Conservation (phyloP, 2,329 filamentous ascomycete genomes). For the Monilinia fructicola region DNA sequence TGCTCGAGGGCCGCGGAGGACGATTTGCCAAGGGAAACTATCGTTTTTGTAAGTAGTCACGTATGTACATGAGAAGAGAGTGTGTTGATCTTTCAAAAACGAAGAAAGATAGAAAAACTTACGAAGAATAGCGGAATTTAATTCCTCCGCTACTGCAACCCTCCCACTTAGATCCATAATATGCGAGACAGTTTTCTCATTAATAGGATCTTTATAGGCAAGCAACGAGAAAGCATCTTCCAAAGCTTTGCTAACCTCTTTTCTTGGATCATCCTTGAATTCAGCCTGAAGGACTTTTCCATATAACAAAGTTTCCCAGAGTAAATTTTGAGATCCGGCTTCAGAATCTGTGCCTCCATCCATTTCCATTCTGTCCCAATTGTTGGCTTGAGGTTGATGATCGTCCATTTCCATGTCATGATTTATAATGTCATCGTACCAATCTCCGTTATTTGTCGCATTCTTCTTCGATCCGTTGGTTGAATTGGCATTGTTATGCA, state of each 20-base stretch:
- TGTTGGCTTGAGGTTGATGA: conserved; percentile 46
- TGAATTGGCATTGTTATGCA: conserved; percentile 44
- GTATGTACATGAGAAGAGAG: background rate
- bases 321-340: conserved; percentile 47
- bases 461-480: conserved; percentile 40
- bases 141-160: conserved; percentile 80
- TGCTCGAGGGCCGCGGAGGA: conserved; percentile 82
- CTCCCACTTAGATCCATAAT: conserved; percentile 75
- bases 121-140: conserved; percentile 88
- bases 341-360: conserved; percentile 42
- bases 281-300: conserved; percentile 76
- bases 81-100: background rate
- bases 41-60: conserved; percentile 27
- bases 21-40: conserved; percentile 87
- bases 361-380: conserved; percentile 54
- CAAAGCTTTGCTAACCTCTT: conserved; percentile 70
- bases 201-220: conserved; percentile 79
- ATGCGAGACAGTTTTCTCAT: conserved; percentile 71
- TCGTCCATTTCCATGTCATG: conserved; percentile 56
- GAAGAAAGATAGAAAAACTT: conserved; percentile 21
- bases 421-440: conserved; percentile 43
- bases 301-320: conserved; percentile 72
- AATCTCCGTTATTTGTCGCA: conserved; percentile 43
- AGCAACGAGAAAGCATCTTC: conserved; percentile 85
- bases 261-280: conserved; percentile 69